Evolutionary conservation across 495 filamentous ascomycete species (phyloP), one percentile per base, ranked within the genome.

Genomic region (Talaromyces adpressus): DNA sequence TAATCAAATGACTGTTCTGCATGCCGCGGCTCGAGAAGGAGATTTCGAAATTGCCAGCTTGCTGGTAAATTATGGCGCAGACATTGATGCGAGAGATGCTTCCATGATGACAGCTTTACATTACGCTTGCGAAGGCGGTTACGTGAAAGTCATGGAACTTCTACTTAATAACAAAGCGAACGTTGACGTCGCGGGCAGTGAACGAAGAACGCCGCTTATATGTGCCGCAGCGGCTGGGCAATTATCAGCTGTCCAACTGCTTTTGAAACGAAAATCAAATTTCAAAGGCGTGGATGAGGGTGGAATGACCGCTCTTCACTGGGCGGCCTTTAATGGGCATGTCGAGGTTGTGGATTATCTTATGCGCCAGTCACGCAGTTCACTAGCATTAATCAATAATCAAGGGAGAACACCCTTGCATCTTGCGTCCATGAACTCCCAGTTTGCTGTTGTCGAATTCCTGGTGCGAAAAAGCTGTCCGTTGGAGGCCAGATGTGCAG

Each of bases 271-370:
- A 49, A 78, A 72, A 62, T 75, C 79, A 1, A 75, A 70, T 11
- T 47, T 62, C 6, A 66, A 70, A 58, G 65, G 63, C 32, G 61
- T 65, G 7, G 75, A 73, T 57, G 75, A 81, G 54, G 71, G 66
- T 18, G 72, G 71, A 1, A 80, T 77, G 77, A 79, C 77, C 5
- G 75, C 78, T 0, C 62, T 83, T 14, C 79, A 81, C 49, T 79
- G 75, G 77, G 79, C 77, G 49, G 69, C 73, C 0, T 73, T 68
- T 57, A 80, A 79, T 57, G 76, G 78, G 0, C 79, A 81, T 60
- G 68, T 72, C 20, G 71, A 80, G 29, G 67, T 77, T 14, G 75
- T 79, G 3, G 65, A 75, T 12, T 62, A 45, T 25, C 53, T 76
- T 2, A 70, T 80, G 14, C 67, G 72, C 45, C 66, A 70, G 29